Evolutionary conservation across 2,329 filamentous ascomycete species (phyloP).

Genomic region (Fusarium multiceps): DNA sequence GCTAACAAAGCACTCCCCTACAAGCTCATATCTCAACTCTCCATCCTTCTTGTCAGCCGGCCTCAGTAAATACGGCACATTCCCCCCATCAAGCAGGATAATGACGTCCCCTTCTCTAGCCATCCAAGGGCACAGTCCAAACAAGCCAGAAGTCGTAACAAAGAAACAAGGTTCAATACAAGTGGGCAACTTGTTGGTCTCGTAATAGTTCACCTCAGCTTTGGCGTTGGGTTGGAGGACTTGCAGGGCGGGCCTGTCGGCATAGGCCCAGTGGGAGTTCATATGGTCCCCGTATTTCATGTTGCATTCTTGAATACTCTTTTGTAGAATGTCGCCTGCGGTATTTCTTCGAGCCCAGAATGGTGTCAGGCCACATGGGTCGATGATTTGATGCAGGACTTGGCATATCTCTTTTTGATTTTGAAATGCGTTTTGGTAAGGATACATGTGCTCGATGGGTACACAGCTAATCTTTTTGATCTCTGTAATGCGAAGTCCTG

Average conservation of each 20-base stretch:
- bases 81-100: conserved; percentile 20
- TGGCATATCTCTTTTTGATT: background rate
- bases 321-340: background rate
- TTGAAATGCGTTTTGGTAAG: background rate
- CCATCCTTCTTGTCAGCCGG: background rate
- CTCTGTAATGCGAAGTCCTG: background rate
- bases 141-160: background rate
- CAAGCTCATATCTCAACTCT: background rate
- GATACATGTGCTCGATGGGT: conserved; percentile 21
- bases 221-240: background rate
- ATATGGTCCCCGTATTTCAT: conserved; percentile 29
- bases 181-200: background rate
- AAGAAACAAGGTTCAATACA: conserved; percentile 31
- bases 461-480: conserved; percentile 14
- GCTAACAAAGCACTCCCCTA: conserved; percentile 27
- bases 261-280: conserved; percentile 20
- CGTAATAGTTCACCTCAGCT: background rate
- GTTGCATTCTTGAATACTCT: background rate
- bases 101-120: conserved; percentile 24
- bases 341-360: conserved; percentile 16
- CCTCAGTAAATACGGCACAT: conserved; percentile 27
- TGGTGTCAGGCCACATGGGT: conserved; percentile 22
- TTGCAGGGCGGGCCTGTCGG: background rate
- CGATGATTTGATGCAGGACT: conserved; percentile 25
- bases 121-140: conserved; percentile 31